Evolutionary conservation across 23 red algal genomes (phyloP).

Genomic region (Gracilaria gracilis): DNA sequence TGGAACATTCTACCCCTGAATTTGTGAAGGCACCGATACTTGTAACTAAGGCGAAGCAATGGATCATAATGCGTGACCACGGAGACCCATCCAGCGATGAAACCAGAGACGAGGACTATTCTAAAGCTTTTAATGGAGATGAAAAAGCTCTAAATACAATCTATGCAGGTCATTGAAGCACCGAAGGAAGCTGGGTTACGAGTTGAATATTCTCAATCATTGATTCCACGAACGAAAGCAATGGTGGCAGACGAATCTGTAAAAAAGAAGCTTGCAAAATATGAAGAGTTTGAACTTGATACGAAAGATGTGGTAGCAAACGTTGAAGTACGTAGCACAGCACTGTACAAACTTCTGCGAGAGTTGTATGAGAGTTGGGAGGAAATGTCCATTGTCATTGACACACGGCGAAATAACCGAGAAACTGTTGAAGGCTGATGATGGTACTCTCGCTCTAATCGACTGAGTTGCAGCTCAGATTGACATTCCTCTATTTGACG

Average conservation of each 20-base stretch:
- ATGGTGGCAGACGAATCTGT: not conserved
- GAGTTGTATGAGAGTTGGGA: conserved; percentile 9
- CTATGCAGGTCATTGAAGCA: not conserved
- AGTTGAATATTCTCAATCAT: not conserved
- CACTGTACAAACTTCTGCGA: conserved; percentile 4
- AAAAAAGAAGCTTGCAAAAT: not conserved
- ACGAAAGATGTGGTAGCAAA: not conserved
- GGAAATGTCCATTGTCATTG: not conserved
- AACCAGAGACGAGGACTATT: not conserved
- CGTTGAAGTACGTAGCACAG: not conserved
- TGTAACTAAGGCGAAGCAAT: not conserved
- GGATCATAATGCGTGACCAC: conserved; percentile 5
- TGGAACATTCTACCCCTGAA: not conserved
- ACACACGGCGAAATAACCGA: conserved; percentile 1
- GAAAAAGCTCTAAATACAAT: not conserved
- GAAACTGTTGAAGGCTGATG: not conserved
- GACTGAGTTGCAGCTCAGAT: not conserved
- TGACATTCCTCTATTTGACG: not conserved
- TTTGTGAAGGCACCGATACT: not conserved
- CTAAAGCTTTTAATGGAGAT: not conserved
- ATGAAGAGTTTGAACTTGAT: not conserved
- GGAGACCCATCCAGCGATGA: not conserved
- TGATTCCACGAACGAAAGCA: not conserved
- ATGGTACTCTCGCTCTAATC: not conserved
- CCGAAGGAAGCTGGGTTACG: not conserved